A percentile compares a stretch with the other conserved stretches of the same genome.
These are phyloP conservation scores for Closterium sp. DNA, from an alignment of 139 green algal species.

Conservation along the genomic window DNA sequence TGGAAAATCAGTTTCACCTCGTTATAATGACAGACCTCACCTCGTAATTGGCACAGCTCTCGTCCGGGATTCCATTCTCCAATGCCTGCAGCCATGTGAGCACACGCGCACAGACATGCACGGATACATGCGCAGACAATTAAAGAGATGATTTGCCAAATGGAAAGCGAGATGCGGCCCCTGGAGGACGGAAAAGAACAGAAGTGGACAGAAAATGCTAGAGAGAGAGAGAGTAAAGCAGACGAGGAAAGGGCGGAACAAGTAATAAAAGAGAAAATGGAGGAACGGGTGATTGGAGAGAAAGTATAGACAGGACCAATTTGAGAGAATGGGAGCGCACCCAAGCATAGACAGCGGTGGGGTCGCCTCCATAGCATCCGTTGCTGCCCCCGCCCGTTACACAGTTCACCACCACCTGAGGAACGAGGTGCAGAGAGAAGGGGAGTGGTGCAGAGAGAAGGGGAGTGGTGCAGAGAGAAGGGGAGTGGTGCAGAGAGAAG, in stretches of 20 bases:
- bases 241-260: not conserved
- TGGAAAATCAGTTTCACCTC: too few relatives aligned
- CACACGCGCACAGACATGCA: not conserved
- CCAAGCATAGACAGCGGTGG: conserved; percentile 37
- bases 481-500: too few relatives aligned
- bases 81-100: not conserved
- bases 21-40: not conserved
- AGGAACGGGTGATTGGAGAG: not conserved
- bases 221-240: too few relatives aligned
- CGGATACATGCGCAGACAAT: not conserved
- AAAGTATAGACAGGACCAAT: too few relatives aligned
- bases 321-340: too few relatives aligned
- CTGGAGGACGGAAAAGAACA: too few relatives aligned
- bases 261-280: not conserved
- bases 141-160: too few relatives aligned
- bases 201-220: too few relatives aligned
- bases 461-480: too few relatives aligned
- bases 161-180: not conserved
- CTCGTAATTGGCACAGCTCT: conserved; percentile 85
- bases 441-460: too few relatives aligned
- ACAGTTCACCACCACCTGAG: conserved; percentile 82
- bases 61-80: conserved; percentile 68
- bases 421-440: too few relatives aligned
- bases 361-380: conserved; percentile 42
- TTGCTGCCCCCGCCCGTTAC: conserved; percentile 52